Base-by-base conservation (phyloP, 495 filamentous ascomycete species). In the Penicillium manginii region DNA sequence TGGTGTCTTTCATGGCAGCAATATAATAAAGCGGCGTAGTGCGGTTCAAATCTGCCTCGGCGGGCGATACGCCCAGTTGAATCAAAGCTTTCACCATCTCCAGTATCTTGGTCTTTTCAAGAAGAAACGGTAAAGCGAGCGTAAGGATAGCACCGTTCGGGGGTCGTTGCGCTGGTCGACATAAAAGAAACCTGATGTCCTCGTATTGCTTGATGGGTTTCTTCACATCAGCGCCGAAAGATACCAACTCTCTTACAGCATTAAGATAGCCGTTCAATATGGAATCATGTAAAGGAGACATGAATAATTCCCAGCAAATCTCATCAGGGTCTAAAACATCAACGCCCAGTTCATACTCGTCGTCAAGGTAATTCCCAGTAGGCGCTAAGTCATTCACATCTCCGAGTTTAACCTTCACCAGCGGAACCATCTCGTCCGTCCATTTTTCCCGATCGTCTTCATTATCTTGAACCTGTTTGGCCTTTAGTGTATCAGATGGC, bases 241-340 rank as follows among this genome's bases (percentile, higher is more conserved):
- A 42, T n/a, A 42, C 39, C n/a, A 42, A 42, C 39, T 42, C 39
- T 42, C 39, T 42, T n/a, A 42, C 39, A 42, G 39, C 39, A 42
- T 42, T 14, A 15, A 42, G 5, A 42, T 42, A 14, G 14, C 39
- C 39, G 39, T 42, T 42, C 14, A 42, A 18, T 6, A 42, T 42
- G 14, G 39, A 10, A 15, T 17, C 10, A 18, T 42, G 39, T 18
- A 42, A 42, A 42, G 39, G 39, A n/a, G 39, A 42, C 39, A 42
- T 42, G 39, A 9, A 42, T n/a, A 18, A 7, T 17, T 42, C 39
- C 39, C 39, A 42, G n/a, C 14, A 42, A 17, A 42, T 18, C 39
- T 18, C 39, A 42, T 42, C n/a, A 42, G 39, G 39, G n/a, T 42
- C 39, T 17, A 42, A 18, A 18, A 42, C n/a, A 42, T 42, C 39